phyloP scores from a whole-genome alignment of 1,284 basidiomycete genomes.

The Ganoderma resinaceum region DNA sequence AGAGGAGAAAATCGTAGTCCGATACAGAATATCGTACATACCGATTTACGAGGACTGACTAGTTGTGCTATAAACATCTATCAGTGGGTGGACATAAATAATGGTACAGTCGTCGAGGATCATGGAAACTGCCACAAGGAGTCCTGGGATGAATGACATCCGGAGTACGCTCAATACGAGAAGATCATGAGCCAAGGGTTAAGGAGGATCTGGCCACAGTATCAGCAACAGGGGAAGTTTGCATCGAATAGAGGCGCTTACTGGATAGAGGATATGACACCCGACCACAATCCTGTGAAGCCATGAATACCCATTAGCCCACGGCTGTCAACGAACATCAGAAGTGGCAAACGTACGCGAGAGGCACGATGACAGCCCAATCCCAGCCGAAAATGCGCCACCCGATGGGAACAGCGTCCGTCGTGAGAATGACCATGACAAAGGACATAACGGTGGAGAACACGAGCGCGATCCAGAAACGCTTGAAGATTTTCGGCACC shows the following conservation, averaged over 20 bases:
- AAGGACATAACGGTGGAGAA: constrained; percentile 55
- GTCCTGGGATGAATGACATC: constrained; percentile 11
- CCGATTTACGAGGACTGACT: neutral
- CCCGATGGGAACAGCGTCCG: constrained; percentile 57
- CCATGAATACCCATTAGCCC: too few species aligned
- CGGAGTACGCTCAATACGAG: constrained; percentile 37
- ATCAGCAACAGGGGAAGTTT: neutral
- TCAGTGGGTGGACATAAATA: neutral
- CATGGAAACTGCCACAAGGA: too few species aligned
- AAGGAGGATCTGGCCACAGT: constrained; percentile 62
- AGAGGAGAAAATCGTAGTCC: neutral
- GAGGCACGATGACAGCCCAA: constrained; percentile 76
- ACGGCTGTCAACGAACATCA: too few species aligned
- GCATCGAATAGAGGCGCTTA: neutral
- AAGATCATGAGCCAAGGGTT: constrained; percentile 82
- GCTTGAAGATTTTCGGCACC: constrained; percentile 80
- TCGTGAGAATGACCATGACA: constrained; percentile 63
- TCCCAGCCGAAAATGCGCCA: constrained; percentile 67
- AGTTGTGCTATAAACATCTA: neutral
- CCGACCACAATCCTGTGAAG: constrained; percentile 60
- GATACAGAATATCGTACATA: neutral
- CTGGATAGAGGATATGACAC: constrained; percentile 49
- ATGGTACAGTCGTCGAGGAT: neutral
- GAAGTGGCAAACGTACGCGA: constrained; percentile 70
- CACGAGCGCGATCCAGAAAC: constrained; percentile 74